A percentile compares a stretch with the other conserved stretches of the same genome.
Evolutionary conservation across 306 rosid species (phyloP).

Genomic region (Acacia melanoxylon): DNA sequence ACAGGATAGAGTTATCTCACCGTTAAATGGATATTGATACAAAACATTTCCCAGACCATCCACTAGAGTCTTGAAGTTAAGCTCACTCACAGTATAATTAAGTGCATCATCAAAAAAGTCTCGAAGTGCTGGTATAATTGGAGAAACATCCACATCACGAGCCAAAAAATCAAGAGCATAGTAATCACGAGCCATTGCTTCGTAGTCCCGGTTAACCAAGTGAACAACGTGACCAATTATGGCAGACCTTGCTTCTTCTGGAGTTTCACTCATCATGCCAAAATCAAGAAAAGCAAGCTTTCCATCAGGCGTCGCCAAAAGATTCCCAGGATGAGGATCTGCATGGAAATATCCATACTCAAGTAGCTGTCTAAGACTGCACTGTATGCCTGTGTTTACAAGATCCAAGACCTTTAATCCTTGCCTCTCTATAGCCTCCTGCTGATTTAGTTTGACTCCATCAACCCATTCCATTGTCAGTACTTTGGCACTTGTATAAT

Average conservation of each 20-base stretch:
- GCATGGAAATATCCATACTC: constrained; percentile 97
- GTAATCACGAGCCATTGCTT: constrained; percentile 96
- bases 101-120: constrained; percentile 89
- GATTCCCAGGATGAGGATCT: constrained; percentile 98
- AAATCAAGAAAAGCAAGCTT: constrained; percentile 93
- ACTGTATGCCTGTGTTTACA: constrained; percentile 84
- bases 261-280: constrained; percentile 98
- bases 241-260: constrained; percentile 87
- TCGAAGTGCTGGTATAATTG: constrained; percentile 85
- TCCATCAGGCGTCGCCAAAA: constrained; percentile 88
- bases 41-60: constrained; percentile 90
- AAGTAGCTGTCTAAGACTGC: constrained; percentile 92
- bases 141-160: constrained; percentile 83
- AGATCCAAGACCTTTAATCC: constrained; percentile 83
- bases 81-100: constrained; percentile 87
- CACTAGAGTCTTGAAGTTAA: constrained; percentile 88
- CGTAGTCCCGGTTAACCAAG: constrained; percentile 91
- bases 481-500: constrained; percentile 80
- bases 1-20: constrained; percentile 50
- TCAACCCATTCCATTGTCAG: constrained; percentile 93
- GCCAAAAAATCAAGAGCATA: constrained; percentile 82
- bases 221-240: constrained; percentile 96
- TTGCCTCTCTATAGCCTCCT: constrained; percentile 83
- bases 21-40: constrained; percentile 86
- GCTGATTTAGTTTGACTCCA: constrained; percentile 87